Evolutionary conservation across 352 stramenopile genomes (phyloP).

Genomic region (Phytophthora sp.): DNA sequence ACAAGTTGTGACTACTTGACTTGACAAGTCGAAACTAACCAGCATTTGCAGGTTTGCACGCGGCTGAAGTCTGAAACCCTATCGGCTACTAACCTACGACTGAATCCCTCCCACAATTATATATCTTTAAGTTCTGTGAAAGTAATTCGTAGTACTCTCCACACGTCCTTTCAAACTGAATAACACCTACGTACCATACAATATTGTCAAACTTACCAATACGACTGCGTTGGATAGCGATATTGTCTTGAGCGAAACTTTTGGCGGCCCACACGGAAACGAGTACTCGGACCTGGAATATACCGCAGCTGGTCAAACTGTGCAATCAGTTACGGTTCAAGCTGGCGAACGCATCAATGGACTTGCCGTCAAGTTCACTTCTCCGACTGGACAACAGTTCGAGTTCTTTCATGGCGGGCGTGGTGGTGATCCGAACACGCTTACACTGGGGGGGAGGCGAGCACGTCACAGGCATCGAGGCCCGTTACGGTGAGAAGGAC

Average conservation of each 20-base stretch:
- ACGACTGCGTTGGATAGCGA: neutral
- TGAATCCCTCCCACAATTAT: too few relatives aligned
- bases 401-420: neutral
- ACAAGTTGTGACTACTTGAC: too few relatives aligned
- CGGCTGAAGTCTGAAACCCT: too few relatives aligned
- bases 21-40: too few relatives aligned
- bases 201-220: too few relatives aligned
- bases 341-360: neutral
- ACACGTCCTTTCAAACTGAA: too few relatives aligned
- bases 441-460: neutral
- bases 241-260: neutral
- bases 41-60: too few relatives aligned
- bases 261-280: neutral
- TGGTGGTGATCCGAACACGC: neutral
- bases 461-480: constrained; percentile 1
- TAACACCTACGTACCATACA: too few relatives aligned
- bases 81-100: too few relatives aligned
- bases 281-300: neutral
- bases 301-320: neutral
- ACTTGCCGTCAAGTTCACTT: neutral
- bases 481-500: neutral
- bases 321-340: neutral
- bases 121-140: too few relatives aligned
- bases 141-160: too few relatives aligned
- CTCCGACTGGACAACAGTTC: neutral